Evolutionary conservation across 2,329 filamentous ascomycete genomes (phyloP).

Genomic region (Dryadomyces sulphureus): DNA sequence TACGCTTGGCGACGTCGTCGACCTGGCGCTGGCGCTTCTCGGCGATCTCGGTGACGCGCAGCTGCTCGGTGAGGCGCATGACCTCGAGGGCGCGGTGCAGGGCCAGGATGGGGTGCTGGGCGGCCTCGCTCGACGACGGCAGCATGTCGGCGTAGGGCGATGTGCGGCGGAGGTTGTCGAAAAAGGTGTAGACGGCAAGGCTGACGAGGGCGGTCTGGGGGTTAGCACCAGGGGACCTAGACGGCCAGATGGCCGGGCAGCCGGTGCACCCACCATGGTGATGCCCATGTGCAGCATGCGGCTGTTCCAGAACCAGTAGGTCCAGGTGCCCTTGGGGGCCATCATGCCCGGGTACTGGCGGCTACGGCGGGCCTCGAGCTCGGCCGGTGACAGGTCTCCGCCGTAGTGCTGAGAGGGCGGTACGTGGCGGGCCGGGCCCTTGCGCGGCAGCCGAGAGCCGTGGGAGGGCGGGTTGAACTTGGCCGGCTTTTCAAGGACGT

Average conservation of each 20-base stretch:
- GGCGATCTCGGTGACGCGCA: slow-evolving; percentile 51
- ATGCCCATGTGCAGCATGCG: slow-evolving; percentile 66
- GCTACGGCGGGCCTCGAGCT: slow-evolving; percentile 48
- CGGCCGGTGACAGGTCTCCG: slow-evolving; percentile 49
- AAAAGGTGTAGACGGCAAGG: slow-evolving; percentile 59
- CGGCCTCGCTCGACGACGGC: slow-evolving; percentile 53
- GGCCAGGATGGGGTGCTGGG: slow-evolving; percentile 55
- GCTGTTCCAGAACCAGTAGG: slow-evolving; percentile 74
- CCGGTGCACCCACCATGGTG: slow-evolving; percentile 51
- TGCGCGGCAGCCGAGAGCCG: slow-evolving; percentile 49
- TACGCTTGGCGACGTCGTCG: slow-evolving; percentile 79
- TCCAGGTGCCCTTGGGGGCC: slow-evolving; percentile 66
- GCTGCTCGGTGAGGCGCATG: slow-evolving; percentile 59
- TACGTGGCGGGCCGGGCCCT: slow-evolving; percentile 18
- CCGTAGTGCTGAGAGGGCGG: slow-evolving; percentile 57
- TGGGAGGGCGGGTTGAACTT: slow-evolving; percentile 91
- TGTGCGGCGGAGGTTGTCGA: slow-evolving; percentile 62
- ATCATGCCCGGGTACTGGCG: slow-evolving; percentile 81
- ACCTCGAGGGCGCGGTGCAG: slow-evolving; percentile 53
- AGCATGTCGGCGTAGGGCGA: slow-evolving; percentile 72
- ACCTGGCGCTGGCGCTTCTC: slow-evolving; percentile 59
- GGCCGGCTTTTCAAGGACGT: slow-evolving; percentile 68
- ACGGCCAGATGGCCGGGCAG: not conserved
- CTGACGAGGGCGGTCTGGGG: slow-evolving; percentile 43
- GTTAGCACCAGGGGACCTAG: slow-evolving; percentile 17